These are phyloP conservation scores for Saccharum officinarum DNA, from an alignment of 176 grass and related monocot genomes.

Conservation along the genomic window DNA sequence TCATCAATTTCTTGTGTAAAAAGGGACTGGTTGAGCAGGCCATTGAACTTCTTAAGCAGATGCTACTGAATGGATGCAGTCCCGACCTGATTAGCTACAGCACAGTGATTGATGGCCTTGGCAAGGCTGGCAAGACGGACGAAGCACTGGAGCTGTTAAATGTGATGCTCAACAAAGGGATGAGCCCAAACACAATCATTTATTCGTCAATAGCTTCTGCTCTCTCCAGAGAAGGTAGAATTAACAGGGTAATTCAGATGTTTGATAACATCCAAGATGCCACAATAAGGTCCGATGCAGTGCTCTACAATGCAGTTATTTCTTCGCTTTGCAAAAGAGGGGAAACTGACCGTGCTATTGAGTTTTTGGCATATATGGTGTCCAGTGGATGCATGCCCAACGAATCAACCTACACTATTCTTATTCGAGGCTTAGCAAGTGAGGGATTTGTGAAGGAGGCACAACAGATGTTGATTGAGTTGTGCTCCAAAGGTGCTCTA, in stretches of 20 bases:
- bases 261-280: conserved; percentile 43
- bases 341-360: conserved; percentile 41
- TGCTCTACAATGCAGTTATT: conserved; percentile 54
- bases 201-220: conserved; percentile 52
- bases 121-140: conserved; percentile 47
- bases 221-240: conserved; percentile 47
- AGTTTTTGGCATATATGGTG: conserved; percentile 50
- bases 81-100: conserved; percentile 58
- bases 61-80: conserved; percentile 51
- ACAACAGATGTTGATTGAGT: conserved; percentile 38
- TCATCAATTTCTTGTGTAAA: conserved; percentile 66
- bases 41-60: conserved; percentile 61
- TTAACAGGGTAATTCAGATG: conserved; percentile 41
- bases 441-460: conserved; percentile 53
- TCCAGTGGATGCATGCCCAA: conserved; percentile 49
- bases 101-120: conserved; percentile 57
- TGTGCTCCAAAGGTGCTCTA: conserved; percentile 43
- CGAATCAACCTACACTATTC: conserved; percentile 50
- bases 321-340: conserved; percentile 55
- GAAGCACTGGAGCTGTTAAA: conserved; percentile 50
- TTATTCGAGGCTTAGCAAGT: conserved; percentile 54
- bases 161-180: conserved; percentile 54
- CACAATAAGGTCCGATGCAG: conserved; percentile 37
- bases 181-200: conserved; percentile 51
- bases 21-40: conserved; percentile 55